phyloP scores from a whole-genome alignment of 257 asterid genomes.

The Penstemon davidsonii region DNA sequence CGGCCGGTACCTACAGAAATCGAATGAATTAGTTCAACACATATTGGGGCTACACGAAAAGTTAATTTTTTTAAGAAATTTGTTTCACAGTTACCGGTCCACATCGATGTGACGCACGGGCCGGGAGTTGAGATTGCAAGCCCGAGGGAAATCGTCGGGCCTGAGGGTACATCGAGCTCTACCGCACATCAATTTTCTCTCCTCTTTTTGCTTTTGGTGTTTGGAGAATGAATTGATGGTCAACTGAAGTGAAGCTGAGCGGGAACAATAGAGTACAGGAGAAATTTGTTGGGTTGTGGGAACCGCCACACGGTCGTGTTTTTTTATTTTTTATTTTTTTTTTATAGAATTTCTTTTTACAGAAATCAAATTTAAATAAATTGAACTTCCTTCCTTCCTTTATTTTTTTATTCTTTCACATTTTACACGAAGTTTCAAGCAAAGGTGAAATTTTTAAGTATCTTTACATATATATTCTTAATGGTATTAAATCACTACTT shows the following conservation, averaged over 20 bases:
- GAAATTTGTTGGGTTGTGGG: not conserved
- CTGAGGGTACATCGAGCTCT: constrained; percentile 78
- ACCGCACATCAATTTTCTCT: constrained; percentile 65
- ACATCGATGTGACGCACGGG: constrained; percentile 64
- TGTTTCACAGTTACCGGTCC: constrained; percentile 48
- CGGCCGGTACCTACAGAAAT: constrained; percentile 63
- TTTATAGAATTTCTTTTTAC: too few relatives aligned
- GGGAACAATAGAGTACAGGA: constrained; percentile 26
- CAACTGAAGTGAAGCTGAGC: constrained; percentile 22
- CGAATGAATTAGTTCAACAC: not conserved
- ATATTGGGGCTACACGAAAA: not conserved
- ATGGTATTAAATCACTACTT: too few relatives aligned
- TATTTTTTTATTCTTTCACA: too few relatives aligned
- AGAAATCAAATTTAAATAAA: too few relatives aligned
- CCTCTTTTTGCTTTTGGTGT: constrained; percentile 24
- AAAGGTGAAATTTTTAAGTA: too few relatives aligned
- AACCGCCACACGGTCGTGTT: not conserved
- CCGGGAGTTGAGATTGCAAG: constrained; percentile 66
- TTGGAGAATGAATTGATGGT: not conserved
- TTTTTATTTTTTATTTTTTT: not conserved
- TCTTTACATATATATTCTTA: too few relatives aligned
- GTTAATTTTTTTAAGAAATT: not conserved
- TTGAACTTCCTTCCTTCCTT: too few relatives aligned
- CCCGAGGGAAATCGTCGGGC: constrained; percentile 62
- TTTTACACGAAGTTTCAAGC: too few relatives aligned